Conservation (phyloP, 768 basidiomycete species). For the Suillus brevipes region DNA sequence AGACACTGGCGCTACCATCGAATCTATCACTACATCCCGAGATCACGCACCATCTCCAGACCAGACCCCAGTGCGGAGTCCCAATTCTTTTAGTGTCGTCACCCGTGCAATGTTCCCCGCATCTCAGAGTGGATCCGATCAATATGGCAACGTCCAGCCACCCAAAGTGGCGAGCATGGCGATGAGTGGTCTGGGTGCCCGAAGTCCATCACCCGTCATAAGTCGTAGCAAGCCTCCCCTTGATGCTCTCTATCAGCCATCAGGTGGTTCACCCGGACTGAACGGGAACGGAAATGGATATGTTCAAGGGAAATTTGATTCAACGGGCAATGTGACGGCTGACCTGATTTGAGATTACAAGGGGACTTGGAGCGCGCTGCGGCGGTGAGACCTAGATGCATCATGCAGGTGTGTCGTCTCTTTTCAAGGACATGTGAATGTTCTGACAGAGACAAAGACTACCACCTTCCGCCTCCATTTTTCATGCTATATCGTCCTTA, state of each 20-base stretch:
- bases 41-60: conserved; percentile 62
- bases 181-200: conserved; percentile 46
- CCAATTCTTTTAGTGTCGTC: conserved; percentile 40
- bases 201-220: conserved; percentile 59
- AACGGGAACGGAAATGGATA: conserved; percentile 51
- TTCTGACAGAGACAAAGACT: conserved; percentile 45
- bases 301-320: conserved; percentile 46
- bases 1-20: conserved; percentile 48
- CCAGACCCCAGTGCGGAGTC: conserved; percentile 61
- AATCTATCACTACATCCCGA: conserved; percentile 39
- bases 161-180: conserved; percentile 52
- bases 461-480: no score
- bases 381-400: no score
- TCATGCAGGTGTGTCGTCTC: conserved; percentile 69
- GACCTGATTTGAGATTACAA: conserved; percentile 81
- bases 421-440: background rate
- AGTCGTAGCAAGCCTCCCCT: conserved; percentile 56
- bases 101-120: conserved; percentile 65
- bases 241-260: conserved; percentile 58
- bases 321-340: conserved; percentile 67
- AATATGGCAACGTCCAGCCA: conserved; percentile 19
- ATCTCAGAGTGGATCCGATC: conserved; percentile 31
- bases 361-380: no score
- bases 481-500: no score
- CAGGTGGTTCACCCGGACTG: conserved; percentile 43